Evolutionary conservation across 371 early-diverging fungal species (phyloP).

Genomic region (Quaeritorhiza haematococci): DNA sequence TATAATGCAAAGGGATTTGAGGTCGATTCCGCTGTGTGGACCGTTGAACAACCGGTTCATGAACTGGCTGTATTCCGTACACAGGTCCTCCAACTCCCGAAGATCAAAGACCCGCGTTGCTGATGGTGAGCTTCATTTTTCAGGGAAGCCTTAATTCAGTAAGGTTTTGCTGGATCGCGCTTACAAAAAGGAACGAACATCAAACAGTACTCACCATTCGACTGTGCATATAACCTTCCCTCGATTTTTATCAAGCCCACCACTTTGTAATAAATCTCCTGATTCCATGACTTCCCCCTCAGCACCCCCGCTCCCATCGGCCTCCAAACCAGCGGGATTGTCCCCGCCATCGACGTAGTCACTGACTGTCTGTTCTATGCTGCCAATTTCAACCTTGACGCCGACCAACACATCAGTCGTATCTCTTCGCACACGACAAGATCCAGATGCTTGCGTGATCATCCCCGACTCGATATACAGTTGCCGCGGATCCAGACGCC

Average conservation of each 20-base stretch:
- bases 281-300: conserved; percentile 23
- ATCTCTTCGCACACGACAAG: conserved; percentile 55
- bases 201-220: conserved; percentile 59
- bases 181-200: not conserved
- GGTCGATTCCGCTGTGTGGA: conserved; percentile 77
- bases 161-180: not conserved
- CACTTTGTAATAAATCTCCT: conserved; percentile 5
- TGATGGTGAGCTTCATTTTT: conserved; percentile 27
- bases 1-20: conserved; percentile 80
- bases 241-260: conserved; percentile 24
- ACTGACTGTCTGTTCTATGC: conserved; percentile 40
- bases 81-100: conserved; percentile 63
- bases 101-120: conserved; percentile 18
- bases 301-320: conserved; percentile 31
- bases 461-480: conserved; percentile 31
- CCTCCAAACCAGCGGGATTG: conserved; percentile 12
- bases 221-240: conserved; percentile 80
- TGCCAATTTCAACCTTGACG: conserved; percentile 83
- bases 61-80: conserved; percentile 73
- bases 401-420: conserved; percentile 88
- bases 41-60: conserved; percentile 75
- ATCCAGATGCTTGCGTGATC: conserved; percentile 60
- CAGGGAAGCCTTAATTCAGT: not conserved
- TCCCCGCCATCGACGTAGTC: conserved; percentile 5
- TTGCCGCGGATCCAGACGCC: conserved; percentile 70